These are phyloP conservation scores for Xylaria arbuscula DNA, from an alignment of 2,329 filamentous ascomycete species.

Conservation along the genomic window DNA sequence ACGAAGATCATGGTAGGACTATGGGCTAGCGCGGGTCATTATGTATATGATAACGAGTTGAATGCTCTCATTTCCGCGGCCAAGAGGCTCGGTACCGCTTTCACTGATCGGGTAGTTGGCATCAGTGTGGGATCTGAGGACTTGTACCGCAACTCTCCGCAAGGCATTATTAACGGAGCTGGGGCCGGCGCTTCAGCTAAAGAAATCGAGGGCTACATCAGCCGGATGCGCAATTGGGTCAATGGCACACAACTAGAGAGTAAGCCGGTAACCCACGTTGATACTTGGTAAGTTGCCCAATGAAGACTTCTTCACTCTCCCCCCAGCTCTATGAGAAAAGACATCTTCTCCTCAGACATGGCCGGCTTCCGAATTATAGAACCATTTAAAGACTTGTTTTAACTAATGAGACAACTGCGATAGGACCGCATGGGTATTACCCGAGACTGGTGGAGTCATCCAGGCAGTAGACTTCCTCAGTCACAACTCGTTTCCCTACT, in stretches of 20 bases:
- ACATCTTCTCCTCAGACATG: neutral
- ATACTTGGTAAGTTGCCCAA: conserved; percentile 45
- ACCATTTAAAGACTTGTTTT: conserved; percentile 16
- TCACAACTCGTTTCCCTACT: conserved; percentile 50
- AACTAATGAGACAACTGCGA: conserved; percentile 17
- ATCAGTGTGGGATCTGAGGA: conserved; percentile 50
- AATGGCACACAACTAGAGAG: conserved; percentile 43
- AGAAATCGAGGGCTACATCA: conserved; percentile 48
- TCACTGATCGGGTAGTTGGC: conserved; percentile 46
- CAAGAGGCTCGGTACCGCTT: conserved; percentile 39
- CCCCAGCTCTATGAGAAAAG: neutral
- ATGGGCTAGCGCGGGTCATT: conserved; percentile 47
- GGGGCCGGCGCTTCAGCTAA: conserved; percentile 44
- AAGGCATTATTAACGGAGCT: conserved; percentile 44
- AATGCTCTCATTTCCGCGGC: conserved; percentile 43
- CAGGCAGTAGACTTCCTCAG: conserved; percentile 45
- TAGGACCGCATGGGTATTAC: conserved; percentile 48
- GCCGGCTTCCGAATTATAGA: neutral
- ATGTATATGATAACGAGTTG: conserved; percentile 45
- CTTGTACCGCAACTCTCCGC: conserved; percentile 45
- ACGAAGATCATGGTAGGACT: conserved; percentile 46
- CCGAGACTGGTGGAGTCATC: conserved; percentile 45
- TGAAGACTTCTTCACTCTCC: neutral
- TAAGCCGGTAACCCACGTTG: conserved; percentile 48
- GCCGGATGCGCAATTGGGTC: conserved; percentile 46